A percentile compares a stretch with the other conserved stretches of the same genome.
Evolutionary conservation across 768 basidiomycete species (phyloP).

Genomic region (Sporobolomyces roseus): DNA sequence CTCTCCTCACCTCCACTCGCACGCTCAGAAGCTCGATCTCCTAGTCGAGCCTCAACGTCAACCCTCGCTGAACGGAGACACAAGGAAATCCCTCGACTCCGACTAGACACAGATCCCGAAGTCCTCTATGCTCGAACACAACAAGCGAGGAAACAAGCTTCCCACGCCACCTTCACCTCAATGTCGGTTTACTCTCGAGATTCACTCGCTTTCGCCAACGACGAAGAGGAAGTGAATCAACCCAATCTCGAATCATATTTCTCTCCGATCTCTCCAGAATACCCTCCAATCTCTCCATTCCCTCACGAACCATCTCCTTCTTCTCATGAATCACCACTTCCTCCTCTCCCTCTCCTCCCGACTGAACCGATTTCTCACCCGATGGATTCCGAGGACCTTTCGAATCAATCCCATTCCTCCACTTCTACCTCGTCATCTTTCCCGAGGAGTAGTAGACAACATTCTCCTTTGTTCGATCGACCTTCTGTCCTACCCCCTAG

Average conservation of each 20-base stretch:
- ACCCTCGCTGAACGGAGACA: neutral
- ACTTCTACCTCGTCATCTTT: neutral
- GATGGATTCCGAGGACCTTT: neutral
- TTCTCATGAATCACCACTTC: neutral
- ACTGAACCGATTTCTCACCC: too few relatives aligned
- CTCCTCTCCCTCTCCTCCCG: neutral
- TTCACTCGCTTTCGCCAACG: too few relatives aligned
- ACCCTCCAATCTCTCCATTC: slow-evolving; percentile 6
- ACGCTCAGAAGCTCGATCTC: neutral
- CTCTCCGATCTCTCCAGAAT: slow-evolving; percentile 22
- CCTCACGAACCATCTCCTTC: neutral
- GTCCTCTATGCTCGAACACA: slow-evolving; percentile 3
- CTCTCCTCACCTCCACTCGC: neutral
- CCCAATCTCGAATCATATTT: slow-evolving; percentile 20
- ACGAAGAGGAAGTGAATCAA: neutral
- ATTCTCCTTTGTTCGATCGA: neutral
- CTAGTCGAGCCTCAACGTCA: neutral
- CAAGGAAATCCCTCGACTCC: slow-evolving; percentile 2
- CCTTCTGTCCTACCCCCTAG: neutral
- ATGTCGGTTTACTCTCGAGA: slow-evolving; percentile 21
- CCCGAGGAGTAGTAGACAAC: neutral
- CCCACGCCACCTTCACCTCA: slow-evolving; percentile 1
- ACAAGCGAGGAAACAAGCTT: neutral
- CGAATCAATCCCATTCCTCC: too few relatives aligned
- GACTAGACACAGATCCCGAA: neutral